A percentile compares a stretch with the other conserved stretches of the same genome.
Conservation (phyloP, 2,329 filamentous ascomycete genomes). For the Aspergillus pseudoglaucus region DNA sequence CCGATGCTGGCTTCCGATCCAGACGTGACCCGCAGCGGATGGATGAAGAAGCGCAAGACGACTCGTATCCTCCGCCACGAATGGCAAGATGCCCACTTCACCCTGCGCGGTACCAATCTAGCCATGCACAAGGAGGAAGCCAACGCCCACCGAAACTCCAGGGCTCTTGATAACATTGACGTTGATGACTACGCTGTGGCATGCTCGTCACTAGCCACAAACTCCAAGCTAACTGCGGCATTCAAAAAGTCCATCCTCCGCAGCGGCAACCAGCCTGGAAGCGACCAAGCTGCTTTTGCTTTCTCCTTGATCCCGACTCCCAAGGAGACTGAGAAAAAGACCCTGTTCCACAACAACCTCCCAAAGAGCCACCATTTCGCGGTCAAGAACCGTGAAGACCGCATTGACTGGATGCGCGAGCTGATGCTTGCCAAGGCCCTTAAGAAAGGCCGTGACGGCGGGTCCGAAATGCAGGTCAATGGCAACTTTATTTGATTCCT, state of each 20-base stretch:
- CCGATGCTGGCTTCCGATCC: not conserved
- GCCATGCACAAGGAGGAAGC: conserved; percentile 24
- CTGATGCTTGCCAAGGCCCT: conserved; percentile 42
- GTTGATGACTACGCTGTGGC: conserved; percentile 36
- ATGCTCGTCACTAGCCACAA: conserved; percentile 68
- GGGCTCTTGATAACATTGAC: conserved; percentile 75
- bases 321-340: conserved; percentile 36
- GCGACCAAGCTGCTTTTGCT: conserved; percentile 30
- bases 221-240: conserved; percentile 75
- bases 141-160: conserved; percentile 12
- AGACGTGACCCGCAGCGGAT: conserved; percentile 67
- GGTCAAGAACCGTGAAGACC: conserved; percentile 75
- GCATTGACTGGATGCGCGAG: conserved; percentile 75
- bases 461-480: conserved; percentile 23
- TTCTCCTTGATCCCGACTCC: conserved; percentile 39
- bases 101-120: conserved; percentile 66
- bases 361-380: conserved; percentile 92
- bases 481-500: conserved; percentile 21
- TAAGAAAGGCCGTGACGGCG: conserved; percentile 23
- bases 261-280: conserved; percentile 15
- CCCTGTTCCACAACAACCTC: conserved; percentile 44
- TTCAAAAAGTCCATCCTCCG: conserved; percentile 58
- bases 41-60: conserved; percentile 45
- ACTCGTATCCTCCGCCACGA: conserved; percentile 83
- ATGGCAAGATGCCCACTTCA: conserved; percentile 87